phyloP scores from a whole-genome alignment of 768 basidiomycete species.

The Tylopilus cervinicoccineus region DNA sequence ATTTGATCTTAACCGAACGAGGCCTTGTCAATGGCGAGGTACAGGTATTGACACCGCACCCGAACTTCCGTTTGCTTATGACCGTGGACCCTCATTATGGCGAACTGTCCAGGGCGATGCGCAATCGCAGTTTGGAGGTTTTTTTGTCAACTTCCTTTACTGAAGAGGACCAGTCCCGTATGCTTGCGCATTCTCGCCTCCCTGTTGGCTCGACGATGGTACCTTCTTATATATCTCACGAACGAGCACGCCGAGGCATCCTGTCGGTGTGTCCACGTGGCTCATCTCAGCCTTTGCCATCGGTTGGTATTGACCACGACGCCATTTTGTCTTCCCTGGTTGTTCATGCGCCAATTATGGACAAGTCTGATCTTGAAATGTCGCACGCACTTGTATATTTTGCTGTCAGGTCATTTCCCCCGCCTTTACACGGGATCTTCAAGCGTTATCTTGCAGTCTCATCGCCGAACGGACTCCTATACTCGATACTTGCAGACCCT shows the following conservation, averaged over 20 bases:
- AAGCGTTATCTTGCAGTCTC: conserved; percentile 21
- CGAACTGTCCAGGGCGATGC: conserved; percentile 96
- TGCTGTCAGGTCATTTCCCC: conserved; percentile 20
- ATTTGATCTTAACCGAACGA: conserved; percentile 82
- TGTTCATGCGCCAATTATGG: conserved; percentile 37
- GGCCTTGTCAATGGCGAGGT: conserved; percentile 77
- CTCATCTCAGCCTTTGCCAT: conserved; percentile 24
- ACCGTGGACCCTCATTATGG: conserved; percentile 86
- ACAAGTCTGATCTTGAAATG: conserved; percentile 1
- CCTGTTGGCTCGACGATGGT: conserved; percentile 25
- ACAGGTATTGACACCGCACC: conserved; percentile 75
- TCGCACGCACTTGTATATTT: conserved; percentile 27
- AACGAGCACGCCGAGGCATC: conserved; percentile 27
- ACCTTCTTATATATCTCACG: conserved; percentile 14
- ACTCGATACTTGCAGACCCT: conserved; percentile 18
- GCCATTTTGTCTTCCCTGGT: conserved; percentile 41
- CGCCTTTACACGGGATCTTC: conserved; percentile 12
- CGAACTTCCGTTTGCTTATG: conserved; percentile 92
- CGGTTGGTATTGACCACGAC: conserved; percentile 46
- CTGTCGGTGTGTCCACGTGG: not conserved
- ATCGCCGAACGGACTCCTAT: conserved; percentile 10
- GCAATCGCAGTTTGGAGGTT: conserved; percentile 93
- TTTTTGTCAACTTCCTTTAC: conserved; percentile 39
- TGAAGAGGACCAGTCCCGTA: conserved; percentile 44
- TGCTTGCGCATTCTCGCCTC: conserved; percentile 50